phyloP scores from a whole-genome alignment of 2,329 filamentous ascomycete genomes.

The Xylariales sp. region DNA sequence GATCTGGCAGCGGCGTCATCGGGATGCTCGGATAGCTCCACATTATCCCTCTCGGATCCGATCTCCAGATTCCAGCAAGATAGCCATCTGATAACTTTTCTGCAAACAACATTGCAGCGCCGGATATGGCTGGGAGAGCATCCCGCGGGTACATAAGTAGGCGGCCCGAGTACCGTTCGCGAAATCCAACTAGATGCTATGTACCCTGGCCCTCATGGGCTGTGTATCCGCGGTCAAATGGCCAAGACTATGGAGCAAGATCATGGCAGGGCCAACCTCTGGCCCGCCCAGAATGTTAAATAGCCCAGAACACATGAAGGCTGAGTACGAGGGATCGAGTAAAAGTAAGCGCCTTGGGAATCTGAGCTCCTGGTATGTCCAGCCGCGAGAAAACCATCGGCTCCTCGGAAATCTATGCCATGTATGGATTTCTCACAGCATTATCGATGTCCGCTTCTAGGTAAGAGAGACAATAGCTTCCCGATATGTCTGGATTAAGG shows the following conservation, averaged over 20 bases:
- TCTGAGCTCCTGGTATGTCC: too few relatives aligned
- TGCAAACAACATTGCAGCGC: conserved; percentile 12
- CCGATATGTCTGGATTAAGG: background rate
- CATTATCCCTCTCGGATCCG: conserved; percentile 4
- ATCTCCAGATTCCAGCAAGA: conserved; percentile 21
- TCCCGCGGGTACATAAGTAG: conserved; percentile 7
- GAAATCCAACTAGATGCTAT: conserved; percentile 3
- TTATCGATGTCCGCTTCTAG: too few relatives aligned
- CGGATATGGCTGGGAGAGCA: conserved; percentile 18
- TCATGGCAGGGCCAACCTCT: background rate
- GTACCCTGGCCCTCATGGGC: too few relatives aligned
- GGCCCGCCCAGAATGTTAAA: conserved; percentile 10
- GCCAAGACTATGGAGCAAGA: background rate
- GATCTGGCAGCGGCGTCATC: background rate
- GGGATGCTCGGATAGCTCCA: conserved; percentile 12
- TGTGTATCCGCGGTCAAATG: background rate
- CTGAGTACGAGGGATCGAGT: too few relatives aligned
- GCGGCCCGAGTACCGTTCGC: conserved; percentile 6
- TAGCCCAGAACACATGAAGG: conserved; percentile 9
- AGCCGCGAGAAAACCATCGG: too few relatives aligned
- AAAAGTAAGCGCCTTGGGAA: too few relatives aligned
- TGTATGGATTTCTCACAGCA: too few relatives aligned
- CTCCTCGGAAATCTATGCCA: too few relatives aligned
- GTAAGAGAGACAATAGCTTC: conserved; percentile 15
- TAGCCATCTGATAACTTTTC: conserved; percentile 11